Base-by-base conservation (phyloP, 2,329 filamentous ascomycete species). In the Zelopaecilomyces penicillatus region DNA sequence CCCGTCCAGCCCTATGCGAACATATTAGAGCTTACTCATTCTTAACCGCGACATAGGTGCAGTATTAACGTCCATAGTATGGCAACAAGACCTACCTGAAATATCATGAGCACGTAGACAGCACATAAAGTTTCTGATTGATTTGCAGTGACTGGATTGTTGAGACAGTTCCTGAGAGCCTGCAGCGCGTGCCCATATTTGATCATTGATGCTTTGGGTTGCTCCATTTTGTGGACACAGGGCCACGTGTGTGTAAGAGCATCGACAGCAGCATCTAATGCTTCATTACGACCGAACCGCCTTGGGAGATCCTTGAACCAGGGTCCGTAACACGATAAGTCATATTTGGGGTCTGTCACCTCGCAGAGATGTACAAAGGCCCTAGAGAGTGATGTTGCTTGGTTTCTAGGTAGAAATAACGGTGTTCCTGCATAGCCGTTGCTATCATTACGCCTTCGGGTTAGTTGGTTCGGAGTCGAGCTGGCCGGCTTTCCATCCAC, bases 251-350 rank as follows among this genome's bases (percentile, higher is more conserved):
- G 55, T 1, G 57, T 53, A 3, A 66, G 51, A 6, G 60, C 59
- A 28, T 57, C 57, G 4, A 61, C 57, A 0, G 64, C 54, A 1
- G 65, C 61, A 47, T 74, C 71, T 0, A 76, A 57, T 2, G 71
- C 70, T 39, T 62, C 58, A 38, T 70, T 75, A 8, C 48, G 56
- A 1, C 71, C 73, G 2, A 76, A 50, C 0, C 70, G 66, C 32
- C 53, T 52, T 0, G 73, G 73, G 1, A 76, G 55, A n/a, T 70
- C 60, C 2, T 57, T 55, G 8, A 76, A 52, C 49, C 70, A 75
- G 1, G 54, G 51, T 1, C 73, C 73, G 47, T 71, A 76, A 10
- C 67, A 69, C 36, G 58, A 58, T 5, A 76, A 51, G 37, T 74
- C 71, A 49, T 70, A 75, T 12, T 68, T 60, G 12, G 71, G 57